Base-by-base conservation (phyloP, 495 filamentous ascomycete species). In the Lepidopterella palustris region DNA sequence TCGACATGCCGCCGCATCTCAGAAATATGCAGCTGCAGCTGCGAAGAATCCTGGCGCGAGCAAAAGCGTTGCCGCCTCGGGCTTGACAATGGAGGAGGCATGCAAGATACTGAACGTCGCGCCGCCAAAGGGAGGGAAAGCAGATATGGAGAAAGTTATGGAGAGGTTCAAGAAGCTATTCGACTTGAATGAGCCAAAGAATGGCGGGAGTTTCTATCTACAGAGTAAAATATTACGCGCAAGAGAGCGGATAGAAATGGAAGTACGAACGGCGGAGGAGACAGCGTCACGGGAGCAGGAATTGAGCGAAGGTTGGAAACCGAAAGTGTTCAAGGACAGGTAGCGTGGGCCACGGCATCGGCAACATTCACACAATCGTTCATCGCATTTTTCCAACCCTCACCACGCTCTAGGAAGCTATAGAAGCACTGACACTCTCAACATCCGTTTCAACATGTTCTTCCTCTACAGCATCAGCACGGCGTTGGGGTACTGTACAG, bases 91-190 rank as follows among this genome's bases (percentile, higher is more conserved):
- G 53, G 92, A 96, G 63, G 93, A 98, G 76, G 95, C 93, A 9
- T 97, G 91, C 82, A 91, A 90, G 75, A 97, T 98, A 71, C 83
- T 98, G 56, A 96, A 97, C 73, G 90, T 97, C 63, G 89, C 91
- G 74, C 89, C 91, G 47, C 89, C 92, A 2, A 82, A 87, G 66
- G 82, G 78, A 55, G 89, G 85, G n/a, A 78, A 89, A 67, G 77
- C 85, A 20, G 82, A 89, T 70, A 76, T 89, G 73, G 89, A 95
- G 61, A 73, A 82, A 32, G 81, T 95, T 51, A 87, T 86, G 78
- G 84, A 87, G 58, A 82, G 90, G 45, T 98, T 97, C 80, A 97
- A 97, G 82, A 85, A 84, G 61, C 76, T 98, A 49, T 98, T 97
- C 72, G 95, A 97, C 68, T 70, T 79, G 60, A 98, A 98, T 74